phyloP scores from a whole-genome alignment of 2,329 filamentous ascomycete species.

The Xylaria digitata region DNA sequence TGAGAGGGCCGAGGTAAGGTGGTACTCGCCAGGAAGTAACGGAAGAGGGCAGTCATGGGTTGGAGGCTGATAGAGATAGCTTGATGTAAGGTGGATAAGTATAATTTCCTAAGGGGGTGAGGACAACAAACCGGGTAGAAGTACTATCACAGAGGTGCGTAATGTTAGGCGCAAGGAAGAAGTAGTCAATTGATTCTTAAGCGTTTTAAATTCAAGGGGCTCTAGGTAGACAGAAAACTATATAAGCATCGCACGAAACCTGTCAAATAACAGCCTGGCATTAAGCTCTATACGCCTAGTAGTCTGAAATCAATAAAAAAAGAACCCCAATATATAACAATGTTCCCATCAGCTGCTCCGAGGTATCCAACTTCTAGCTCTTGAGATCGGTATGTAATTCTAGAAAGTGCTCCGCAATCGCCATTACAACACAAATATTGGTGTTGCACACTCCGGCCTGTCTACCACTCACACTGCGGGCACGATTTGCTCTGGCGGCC shows the following conservation, averaged over 20 bases:
- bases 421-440: background rate
- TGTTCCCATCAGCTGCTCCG: background rate
- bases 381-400: background rate
- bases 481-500: background rate
- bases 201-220: background rate
- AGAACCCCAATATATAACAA: background rate
- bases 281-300: slow-evolving; percentile 1
- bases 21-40: background rate
- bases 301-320: background rate
- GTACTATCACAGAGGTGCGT: background rate
- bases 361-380: background rate
- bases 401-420: background rate
- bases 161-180: background rate
- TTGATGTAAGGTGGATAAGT: background rate
- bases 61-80: background rate
- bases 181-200: background rate
- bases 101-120: background rate
- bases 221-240: background rate
- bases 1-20: background rate
- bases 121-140: background rate
- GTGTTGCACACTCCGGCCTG: background rate
- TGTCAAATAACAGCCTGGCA: background rate
- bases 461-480: background rate
- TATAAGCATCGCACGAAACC: background rate
- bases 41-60: background rate